These are phyloP conservation scores for Kwoniella mangroviensis DNA, from an alignment of 768 basidiomycete genomes.

Conservation along the genomic window DNA sequence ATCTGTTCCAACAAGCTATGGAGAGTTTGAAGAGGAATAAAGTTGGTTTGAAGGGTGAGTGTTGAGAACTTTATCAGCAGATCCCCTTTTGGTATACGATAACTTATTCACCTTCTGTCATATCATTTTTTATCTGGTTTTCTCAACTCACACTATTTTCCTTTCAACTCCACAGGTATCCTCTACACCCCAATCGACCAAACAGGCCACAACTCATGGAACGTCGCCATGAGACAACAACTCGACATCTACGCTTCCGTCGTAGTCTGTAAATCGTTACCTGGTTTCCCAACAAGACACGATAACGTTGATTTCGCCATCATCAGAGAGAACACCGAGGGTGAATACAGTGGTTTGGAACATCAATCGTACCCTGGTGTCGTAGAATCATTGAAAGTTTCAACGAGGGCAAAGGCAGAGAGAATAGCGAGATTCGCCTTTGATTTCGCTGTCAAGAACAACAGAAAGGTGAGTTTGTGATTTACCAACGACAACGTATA, in stretches of 20 bases:
- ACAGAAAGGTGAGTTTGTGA: slow-evolving; percentile 75
- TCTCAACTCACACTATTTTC: not conserved
- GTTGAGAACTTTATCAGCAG: not conserved
- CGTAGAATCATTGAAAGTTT: slow-evolving; percentile 96
- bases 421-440: slow-evolving; percentile 97
- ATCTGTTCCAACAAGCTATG: slow-evolving; percentile 96
- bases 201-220: slow-evolving; percentile 98
- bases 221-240: slow-evolving; percentile 98
- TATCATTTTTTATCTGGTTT: no score
- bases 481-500: no score
- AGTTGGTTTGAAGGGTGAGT: slow-evolving; percentile 92
- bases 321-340: slow-evolving; percentile 99
- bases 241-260: slow-evolving; percentile 99
- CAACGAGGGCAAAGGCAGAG: slow-evolving; percentile 91
- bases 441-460: slow-evolving; percentile 98
- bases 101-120: no score
- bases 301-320: slow-evolving; percentile 97
- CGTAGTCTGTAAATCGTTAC: slow-evolving; percentile 96
- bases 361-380: slow-evolving; percentile 94
- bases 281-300: slow-evolving; percentile 94
- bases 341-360: slow-evolving; percentile 98
- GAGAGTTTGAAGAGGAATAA: slow-evolving; percentile 96
- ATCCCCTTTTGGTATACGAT: not conserved
- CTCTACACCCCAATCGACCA: slow-evolving; percentile 97
- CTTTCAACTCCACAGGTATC: slow-evolving; percentile 68